These are phyloP conservation scores for Plasmodium billcollinsi DNA, from an alignment of 169 alveolate species.

Conservation along the genomic window DNA sequence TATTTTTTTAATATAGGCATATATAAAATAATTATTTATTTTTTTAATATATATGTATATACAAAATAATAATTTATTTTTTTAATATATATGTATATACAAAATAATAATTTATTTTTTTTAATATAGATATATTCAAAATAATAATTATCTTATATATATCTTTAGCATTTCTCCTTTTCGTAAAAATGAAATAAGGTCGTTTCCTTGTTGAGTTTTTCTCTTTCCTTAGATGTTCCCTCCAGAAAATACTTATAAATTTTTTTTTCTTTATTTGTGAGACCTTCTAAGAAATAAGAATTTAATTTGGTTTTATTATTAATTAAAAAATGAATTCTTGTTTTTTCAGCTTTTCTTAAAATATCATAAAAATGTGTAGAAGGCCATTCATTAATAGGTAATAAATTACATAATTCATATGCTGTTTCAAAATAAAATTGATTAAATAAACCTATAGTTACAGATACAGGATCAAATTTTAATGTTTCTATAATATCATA, in stretches of 20 bases:
- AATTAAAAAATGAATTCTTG: slow-evolving; percentile 66
- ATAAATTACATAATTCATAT: slow-evolving; percentile 59
- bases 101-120: too few species aligned
- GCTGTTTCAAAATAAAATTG: slow-evolving; percentile 78
- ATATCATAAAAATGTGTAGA: slow-evolving; percentile 72
- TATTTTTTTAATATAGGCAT: too few species aligned
- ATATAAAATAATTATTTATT: too few species aligned
- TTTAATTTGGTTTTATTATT: slow-evolving; percentile 70
- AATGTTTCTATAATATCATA: slow-evolving; percentile 73
- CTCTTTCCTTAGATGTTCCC: slow-evolving; percentile 75
- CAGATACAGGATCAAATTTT: slow-evolving; percentile 74
- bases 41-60: too few species aligned
- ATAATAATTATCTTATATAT: too few species aligned
- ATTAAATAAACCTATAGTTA: slow-evolving; percentile 64
- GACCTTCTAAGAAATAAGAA: slow-evolving; percentile 74
- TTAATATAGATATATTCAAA: too few species aligned
- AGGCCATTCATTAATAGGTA: slow-evolving; percentile 74
- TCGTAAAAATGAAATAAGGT: slow-evolving; percentile 66
- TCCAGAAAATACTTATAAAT: slow-evolving; percentile 72
- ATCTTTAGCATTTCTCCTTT: slow-evolving; percentile 46
- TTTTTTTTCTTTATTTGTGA: slow-evolving; percentile 75
- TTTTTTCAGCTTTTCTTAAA: slow-evolving; percentile 75
- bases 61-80: too few species aligned
- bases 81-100: too few species aligned
- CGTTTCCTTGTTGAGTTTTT: slow-evolving; percentile 53